phyloP scores from a whole-genome alignment of 129 eudicot species.

The Lactuca sativa region DNA sequence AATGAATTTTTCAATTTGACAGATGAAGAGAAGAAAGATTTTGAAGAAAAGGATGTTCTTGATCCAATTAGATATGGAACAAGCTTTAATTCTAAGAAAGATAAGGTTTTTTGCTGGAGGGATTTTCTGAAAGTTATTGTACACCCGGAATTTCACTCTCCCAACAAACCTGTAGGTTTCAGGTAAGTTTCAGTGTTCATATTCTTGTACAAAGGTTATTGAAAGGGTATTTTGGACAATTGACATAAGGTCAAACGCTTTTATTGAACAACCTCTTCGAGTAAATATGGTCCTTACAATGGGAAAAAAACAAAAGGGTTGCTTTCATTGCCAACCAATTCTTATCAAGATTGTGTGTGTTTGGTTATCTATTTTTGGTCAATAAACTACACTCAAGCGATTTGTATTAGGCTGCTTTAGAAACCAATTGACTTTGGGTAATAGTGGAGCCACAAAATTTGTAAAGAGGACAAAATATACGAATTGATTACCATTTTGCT shows the following conservation, averaged over 20 bases:
- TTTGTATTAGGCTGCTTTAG: too few species aligned
- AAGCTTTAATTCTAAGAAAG: slow-evolving; percentile 43
- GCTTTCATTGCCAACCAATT: background rate
- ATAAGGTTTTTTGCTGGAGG: slow-evolving; percentile 56
- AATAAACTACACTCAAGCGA: background rate
- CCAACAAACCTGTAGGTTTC: slow-evolving; percentile 49
- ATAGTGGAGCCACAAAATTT: too few species aligned
- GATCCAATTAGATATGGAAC: slow-evolving; percentile 69
- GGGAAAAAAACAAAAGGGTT: background rate
- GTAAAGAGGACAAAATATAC: too few species aligned
- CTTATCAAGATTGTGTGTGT: background rate
- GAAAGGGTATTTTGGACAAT: background rate
- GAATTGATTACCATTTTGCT: too few species aligned
- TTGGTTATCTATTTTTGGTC: background rate
- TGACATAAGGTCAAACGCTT: background rate
- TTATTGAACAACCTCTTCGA: background rate
- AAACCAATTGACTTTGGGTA: too few species aligned
- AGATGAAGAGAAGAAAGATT: slow-evolving; percentile 58
- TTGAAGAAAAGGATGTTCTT: slow-evolving; percentile 37
- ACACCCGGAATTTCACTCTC: slow-evolving; percentile 70
- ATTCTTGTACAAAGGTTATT: background rate
- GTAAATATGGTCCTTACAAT: background rate
- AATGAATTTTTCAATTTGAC: slow-evolving; percentile 45
- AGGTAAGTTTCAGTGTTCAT: slow-evolving; percentile 35
- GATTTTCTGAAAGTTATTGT: slow-evolving; percentile 57